These are phyloP conservation scores for Aspergillus sp. DNA, from an alignment of 2,329 filamentous ascomycete species.

Conservation along the genomic window DNA sequence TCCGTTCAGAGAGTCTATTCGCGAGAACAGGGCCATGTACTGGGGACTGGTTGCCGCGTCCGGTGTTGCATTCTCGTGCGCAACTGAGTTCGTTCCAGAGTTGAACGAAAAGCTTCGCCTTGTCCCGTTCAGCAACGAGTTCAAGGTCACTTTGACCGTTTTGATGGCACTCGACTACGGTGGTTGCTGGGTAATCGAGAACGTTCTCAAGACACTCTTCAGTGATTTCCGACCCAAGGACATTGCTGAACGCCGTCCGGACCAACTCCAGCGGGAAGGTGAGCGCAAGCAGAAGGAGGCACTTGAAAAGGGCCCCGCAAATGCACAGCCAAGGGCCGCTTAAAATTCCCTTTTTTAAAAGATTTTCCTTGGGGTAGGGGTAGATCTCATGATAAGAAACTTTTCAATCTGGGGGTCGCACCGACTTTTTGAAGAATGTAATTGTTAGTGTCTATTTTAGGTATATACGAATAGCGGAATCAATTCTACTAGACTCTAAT, in stretches of 20 bases:
- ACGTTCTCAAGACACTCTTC: conserved; percentile 79
- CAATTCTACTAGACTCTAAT: not conserved
- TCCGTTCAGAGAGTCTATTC: conserved; percentile 93
- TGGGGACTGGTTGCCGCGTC: conserved; percentile 91
- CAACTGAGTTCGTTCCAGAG: conserved; percentile 92
- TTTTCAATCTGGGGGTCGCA: not conserved
- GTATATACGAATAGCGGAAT: not conserved
- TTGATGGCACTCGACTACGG: conserved; percentile 87
- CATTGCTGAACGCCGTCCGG: conserved; percentile 80
- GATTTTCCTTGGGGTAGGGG: not conserved
- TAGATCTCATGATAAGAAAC: not conserved
- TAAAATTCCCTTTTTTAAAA: conserved; percentile 16
- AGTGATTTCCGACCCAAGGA: conserved; percentile 92
- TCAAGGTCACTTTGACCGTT: conserved; percentile 80
- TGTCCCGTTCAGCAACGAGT: conserved; percentile 83
- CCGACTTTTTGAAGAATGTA: not conserved
- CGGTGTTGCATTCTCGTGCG: conserved; percentile 87
- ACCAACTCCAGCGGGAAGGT: conserved; percentile 78
- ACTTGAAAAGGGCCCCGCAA: conserved; percentile 43
- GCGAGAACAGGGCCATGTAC: conserved; percentile 97
- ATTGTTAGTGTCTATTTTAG: not conserved
- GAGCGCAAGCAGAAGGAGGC: conserved; percentile 64
- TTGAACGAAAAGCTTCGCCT: conserved; percentile 91
- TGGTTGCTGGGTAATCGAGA: conserved; percentile 85
- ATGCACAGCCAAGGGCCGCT: conserved; percentile 32